These are phyloP conservation scores for Sugiyamaella sp. DNA, from an alignment of 1,139 yeast species.

Conservation along the genomic window DNA sequence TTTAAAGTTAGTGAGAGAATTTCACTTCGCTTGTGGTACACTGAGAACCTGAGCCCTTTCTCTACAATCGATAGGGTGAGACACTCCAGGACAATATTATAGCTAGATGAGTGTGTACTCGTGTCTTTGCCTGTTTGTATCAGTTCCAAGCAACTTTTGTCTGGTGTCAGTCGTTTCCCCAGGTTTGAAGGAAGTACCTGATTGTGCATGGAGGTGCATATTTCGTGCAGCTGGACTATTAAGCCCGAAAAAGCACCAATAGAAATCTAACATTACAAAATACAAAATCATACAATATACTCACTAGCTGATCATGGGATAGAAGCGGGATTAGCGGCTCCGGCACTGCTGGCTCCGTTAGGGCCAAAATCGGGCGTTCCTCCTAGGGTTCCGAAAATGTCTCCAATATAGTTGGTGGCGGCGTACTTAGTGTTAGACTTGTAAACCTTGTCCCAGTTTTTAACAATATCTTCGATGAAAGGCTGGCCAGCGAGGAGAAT, in stretches of 20 bases:
- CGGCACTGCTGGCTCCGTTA: constrained; percentile 7
- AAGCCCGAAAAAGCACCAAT: not conserved
- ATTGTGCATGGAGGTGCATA: constrained; percentile 1
- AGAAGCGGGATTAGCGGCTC: constrained; percentile 10
- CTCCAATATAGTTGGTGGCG: constrained; percentile 62
- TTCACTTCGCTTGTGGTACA: not conserved
- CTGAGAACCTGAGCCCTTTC: too few species aligned
- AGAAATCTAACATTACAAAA: constrained; percentile 6
- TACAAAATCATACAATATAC: constrained; percentile 6
- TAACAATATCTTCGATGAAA: constrained; percentile 55
- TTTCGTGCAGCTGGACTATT: not conserved
- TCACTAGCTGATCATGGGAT: constrained; percentile 10
- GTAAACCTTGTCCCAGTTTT: constrained; percentile 56
- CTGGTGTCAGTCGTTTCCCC: too few species aligned
- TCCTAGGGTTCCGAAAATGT: constrained; percentile 56
- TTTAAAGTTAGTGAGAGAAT: not conserved
- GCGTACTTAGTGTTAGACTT: constrained; percentile 45
- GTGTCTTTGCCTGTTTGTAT: too few species aligned
- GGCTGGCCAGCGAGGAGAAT: constrained; percentile 59
- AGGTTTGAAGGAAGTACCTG: too few species aligned
- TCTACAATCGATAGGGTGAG: too few species aligned
- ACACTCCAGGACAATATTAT: too few species aligned
- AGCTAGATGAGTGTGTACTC: too few species aligned
- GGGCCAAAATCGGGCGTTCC: constrained; percentile 40
- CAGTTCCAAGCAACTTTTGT: too few species aligned